Base-by-base conservation (phyloP, 371 early-diverging fungal genomes). In the Rhizopus stolonifer region DNA sequence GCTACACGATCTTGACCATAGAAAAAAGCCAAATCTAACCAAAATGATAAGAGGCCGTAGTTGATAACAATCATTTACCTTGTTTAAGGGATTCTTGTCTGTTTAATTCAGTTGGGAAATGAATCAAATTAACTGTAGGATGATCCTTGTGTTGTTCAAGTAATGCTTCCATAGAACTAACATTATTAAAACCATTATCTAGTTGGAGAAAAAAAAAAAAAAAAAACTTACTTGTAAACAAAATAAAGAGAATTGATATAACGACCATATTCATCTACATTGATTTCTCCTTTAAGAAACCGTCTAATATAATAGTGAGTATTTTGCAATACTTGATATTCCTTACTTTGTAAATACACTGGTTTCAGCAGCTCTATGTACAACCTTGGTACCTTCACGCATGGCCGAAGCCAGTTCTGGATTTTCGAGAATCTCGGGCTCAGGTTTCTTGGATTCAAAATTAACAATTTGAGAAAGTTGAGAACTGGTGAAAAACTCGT, bases 331-430 rank as follows among this genome's bases (percentile, higher is more conserved):
- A 46, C 11, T 48, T 2, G 29, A 23, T 3, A 8, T 10, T 34
- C 53, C 64, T 46, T 64, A 77, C 84, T 73, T 81, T 60, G 80
- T 71, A 52, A 84, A 84, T 26, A 78, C 66, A 49, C 81, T 81
- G 44, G 80, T 77, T 56, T 81, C 84, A 26, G 81, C 81, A 23
- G 75, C 77, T 36, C 68, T 68, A 56, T 84, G 84, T 22, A 80
- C 71, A 49, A 55, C 74, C 61, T 77, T 81, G 52, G 84, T 84
- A 10, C 82, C 80, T 69, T 84, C 78, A 29, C 76, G 68, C 79
- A 79, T 75, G 11, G 67, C 70, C 29, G 61, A 54, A 14, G 79
- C 79, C 17, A 79, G 43, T 46, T 77, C 74, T 39, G 77, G 77
- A 29, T 77, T 68, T 32, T 73, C 69, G 3, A 77, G 57, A 9